Percentiles rank a stretch among this genome's conserved stretches.
Evolutionary conservation across 305 asterid genomes (phyloP).

Genomic region (Ilex paraguariensis): DNA sequence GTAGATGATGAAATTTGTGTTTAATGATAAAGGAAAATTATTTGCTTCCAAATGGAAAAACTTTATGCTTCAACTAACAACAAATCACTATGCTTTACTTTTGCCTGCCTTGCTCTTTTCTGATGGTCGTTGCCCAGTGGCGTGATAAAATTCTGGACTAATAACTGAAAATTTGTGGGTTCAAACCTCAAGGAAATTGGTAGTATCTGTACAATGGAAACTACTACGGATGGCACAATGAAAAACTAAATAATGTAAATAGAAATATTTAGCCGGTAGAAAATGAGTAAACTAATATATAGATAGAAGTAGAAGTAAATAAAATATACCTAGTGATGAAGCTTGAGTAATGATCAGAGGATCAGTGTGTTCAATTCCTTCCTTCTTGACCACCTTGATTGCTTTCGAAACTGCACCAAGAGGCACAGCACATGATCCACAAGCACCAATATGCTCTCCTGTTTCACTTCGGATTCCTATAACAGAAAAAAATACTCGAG

Average conservation of each 20-base stretch:
- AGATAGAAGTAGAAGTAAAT: neutral
- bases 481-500: neutral
- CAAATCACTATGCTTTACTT: too few species aligned
- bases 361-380: constrained; percentile 43
- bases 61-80: too few species aligned
- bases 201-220: too few species aligned
- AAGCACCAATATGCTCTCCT: constrained; percentile 49
- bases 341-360: constrained; percentile 73
- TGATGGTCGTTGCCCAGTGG: too few species aligned
- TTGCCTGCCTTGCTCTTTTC: too few species aligned
- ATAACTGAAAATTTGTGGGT: too few species aligned
- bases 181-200: too few species aligned
- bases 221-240: too few species aligned
- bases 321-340: constrained; percentile 50
- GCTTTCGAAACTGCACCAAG: constrained; percentile 47
- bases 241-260: neutral
- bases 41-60: too few species aligned
- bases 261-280: neutral
- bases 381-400: constrained; percentile 46
- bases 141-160: too few species aligned
- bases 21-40: too few species aligned
- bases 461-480: constrained; percentile 39
- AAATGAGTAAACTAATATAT: neutral
- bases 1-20: too few species aligned
- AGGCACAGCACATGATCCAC: constrained; percentile 55